Percentiles rank a stretch among this genome's conserved stretches.
phyloP scores from a whole-genome alignment of 1,139 yeast species.

The Nakaseomyces uthaithaninus region DNA sequence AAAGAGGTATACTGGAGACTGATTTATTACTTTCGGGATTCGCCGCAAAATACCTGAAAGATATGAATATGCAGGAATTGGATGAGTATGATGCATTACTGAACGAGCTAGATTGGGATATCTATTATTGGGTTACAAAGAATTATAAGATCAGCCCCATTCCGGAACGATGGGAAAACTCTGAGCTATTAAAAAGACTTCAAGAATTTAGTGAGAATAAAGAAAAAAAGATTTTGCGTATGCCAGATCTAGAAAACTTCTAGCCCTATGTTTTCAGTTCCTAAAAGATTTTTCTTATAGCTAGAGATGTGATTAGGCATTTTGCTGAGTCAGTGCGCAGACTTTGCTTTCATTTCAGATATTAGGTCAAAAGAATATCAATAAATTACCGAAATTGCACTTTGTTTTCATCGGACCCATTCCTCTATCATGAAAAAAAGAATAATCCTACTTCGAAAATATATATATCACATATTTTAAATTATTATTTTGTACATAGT shows the following conservation, averaged over 20 bases:
- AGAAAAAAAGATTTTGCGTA: slow-evolving; percentile 65
- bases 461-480: no score
- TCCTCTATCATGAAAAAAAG: no score
- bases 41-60: slow-evolving; percentile 62
- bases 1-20: slow-evolving; percentile 91
- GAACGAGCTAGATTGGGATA: slow-evolving; percentile 97
- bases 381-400: no score
- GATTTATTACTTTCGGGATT: slow-evolving; percentile 79
- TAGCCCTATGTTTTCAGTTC: slow-evolving; percentile 8
- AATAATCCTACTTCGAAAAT: no score
- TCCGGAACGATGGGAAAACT: slow-evolving; percentile 76
- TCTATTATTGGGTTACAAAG: slow-evolving; percentile 93
- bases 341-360: no score
- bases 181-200: slow-evolving; percentile 53
- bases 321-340: no score
- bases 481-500: no score
- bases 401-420: no score
- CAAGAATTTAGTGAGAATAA: slow-evolving; percentile 71
- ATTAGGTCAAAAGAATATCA: no score
- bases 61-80: slow-evolving; percentile 57
- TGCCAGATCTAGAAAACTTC: slow-evolving; percentile 56
- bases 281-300: no score
- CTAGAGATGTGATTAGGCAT: no score
- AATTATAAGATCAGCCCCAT: slow-evolving; percentile 73
- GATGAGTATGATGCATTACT: slow-evolving; percentile 78